Evolutionary conservation across 2,329 filamentous ascomycete species (phyloP), one percentile per base, ranked within the genome.

Genomic region (Epichloe sibirici): DNA sequence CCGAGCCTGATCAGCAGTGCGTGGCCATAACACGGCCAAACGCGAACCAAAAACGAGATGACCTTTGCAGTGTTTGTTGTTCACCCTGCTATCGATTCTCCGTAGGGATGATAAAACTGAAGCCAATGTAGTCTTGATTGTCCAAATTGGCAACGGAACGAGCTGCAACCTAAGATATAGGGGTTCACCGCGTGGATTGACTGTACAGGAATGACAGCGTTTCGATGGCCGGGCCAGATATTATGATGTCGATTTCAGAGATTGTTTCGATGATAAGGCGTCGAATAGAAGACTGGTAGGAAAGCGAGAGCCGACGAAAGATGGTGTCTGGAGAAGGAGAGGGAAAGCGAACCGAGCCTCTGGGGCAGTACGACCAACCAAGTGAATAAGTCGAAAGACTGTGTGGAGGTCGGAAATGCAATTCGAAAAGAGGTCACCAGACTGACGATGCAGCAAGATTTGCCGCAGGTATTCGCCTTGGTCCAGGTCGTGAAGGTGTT

Each of bases 1-100:
- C 12, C 23, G 25, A 42, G 12, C 12, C 45, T 42, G 45, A 38
- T 49, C 44, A 51, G 31, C 13, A 51, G 37, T 45, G 42, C 34
- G 45, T 34, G 35, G 40, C 45, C 45, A 51, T 45, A 34, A 51
- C 40, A 51, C 45, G 45, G 45, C 44, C 39, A n/a, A n/a, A 23
- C 25, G 43, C 25, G 43, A 43, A 35, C 43, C 37, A 46, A 37
- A 11, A 35, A 17, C 2, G 42, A n/a, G 13, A 28, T 25, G 17
- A 5, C 9, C 15, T n/a, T 44, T 35, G 28, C 23, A 7, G 28
- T 23, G n/a, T 7, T 17, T 35, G 25, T 23, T 39, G 7, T 13
- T 40, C 38, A 13, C 37, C 9, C 47, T 17, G 21, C 25, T 12
- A 35, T 43, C 9, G 23, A 34, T 17, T 39, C 17, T 21, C 5